A percentile compares a stretch with the other conserved stretches of the same genome.
Evolutionary conservation across 2,329 filamentous ascomycete genomes (phyloP).

Genomic region (Colletotrichum eleusines): DNA sequence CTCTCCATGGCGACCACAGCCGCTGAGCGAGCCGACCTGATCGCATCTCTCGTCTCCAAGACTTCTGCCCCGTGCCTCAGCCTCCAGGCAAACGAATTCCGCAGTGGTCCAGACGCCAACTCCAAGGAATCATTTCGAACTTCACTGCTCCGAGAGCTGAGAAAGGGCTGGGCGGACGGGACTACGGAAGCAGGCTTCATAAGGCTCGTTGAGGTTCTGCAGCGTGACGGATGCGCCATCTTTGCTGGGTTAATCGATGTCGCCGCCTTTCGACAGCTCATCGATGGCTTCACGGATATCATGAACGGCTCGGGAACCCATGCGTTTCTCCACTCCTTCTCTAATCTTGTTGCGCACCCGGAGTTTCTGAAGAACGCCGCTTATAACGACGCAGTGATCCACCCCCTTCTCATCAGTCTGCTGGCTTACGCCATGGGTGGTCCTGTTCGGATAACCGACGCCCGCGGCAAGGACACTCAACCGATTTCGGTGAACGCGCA

Average conservation of each 20-base stretch:
- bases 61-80: background rate
- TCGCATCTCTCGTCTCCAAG: background rate
- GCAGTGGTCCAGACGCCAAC: background rate
- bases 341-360: background rate
- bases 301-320: background rate
- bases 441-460: background rate
- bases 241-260: background rate
- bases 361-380: background rate
- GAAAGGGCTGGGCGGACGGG: background rate
- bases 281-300: background rate
- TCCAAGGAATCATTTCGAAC: background rate
- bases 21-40: background rate
- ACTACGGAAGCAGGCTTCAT: background rate
- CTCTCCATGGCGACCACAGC: background rate
- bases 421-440: background rate
- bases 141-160: background rate
- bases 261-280: background rate
- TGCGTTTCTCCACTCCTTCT: background rate
- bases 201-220: background rate
- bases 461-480: background rate
- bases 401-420: background rate
- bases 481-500: background rate
- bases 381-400: background rate
- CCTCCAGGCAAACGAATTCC: background rate
- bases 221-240: background rate